phyloP scores from a whole-genome alignment of 2,329 filamentous ascomycete species.

The Penicillium sclerotigenum region DNA sequence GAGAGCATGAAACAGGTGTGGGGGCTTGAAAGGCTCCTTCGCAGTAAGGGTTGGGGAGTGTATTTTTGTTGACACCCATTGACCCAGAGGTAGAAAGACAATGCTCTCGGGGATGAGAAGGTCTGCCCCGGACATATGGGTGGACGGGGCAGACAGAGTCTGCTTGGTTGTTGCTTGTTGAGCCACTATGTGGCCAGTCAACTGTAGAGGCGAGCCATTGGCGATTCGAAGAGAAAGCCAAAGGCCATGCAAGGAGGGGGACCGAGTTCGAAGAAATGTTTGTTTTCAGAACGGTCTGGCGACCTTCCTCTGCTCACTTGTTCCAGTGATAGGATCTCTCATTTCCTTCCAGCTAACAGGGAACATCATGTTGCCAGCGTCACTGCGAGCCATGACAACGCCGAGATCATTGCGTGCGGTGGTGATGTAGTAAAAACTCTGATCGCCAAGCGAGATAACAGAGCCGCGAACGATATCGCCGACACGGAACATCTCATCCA shows the following conservation, averaged over 20 bases:
- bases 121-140: background rate
- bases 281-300: constrained; percentile 76
- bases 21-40: background rate
- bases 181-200: background rate
- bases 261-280: background rate
- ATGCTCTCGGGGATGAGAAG: background rate
- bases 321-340: constrained; percentile 73
- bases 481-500: constrained; percentile 86
- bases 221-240: background rate
- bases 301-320: constrained; percentile 80
- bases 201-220: background rate
- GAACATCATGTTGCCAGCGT: constrained; percentile 84
- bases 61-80: background rate
- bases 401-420: constrained; percentile 89
- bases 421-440: constrained; percentile 91
- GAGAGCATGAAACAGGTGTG: background rate
- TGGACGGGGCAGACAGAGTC: background rate
- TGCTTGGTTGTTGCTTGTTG: background rate
- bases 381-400: constrained; percentile 88
- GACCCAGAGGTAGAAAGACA: background rate
- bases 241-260: background rate
- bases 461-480: constrained; percentile 86
- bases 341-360: constrained; percentile 96
- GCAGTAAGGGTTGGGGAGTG: background rate
- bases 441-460: constrained; percentile 88